Base-by-base conservation (phyloP, 768 basidiomycete genomes). In the Leccinum rimulosum region DNA sequence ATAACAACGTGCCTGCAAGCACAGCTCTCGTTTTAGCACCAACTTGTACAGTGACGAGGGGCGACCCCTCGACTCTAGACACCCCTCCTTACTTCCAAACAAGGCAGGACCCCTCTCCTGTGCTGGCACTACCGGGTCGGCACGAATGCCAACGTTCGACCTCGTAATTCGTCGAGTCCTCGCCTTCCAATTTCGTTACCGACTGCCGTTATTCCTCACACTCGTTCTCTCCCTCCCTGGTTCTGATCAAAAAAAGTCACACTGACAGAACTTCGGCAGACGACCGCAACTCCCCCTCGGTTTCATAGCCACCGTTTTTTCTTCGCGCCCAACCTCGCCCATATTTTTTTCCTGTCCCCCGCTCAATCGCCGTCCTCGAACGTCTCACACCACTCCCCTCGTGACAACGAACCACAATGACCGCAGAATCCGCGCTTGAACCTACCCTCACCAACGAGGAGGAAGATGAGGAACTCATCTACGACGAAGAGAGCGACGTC, bases 401-500 rank as follows among this genome's bases (percentile, higher is more conserved):
- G 1, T 4, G 52, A 60, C 60, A 52, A 45, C 47, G 14, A 61
- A 19, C 10, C 3, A 61, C 19, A 40, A 72, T 72, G 71, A 52
- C 67, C 30, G 52, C 66, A 49, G 58, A 71, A 55, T 63, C 69
- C 27, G 17, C 59, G 1, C 22, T 48, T 10, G 61, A 74, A 33
- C 60, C 65, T 5, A 50, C 56, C 10, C 10, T 51, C 40, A 0
- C 6, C 0, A 14, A 3, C 1, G 48, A 60, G 22, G 62, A 66
- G 36, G 49, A 40, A 28, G n/a, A 35, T 8, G 59, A 64, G 14
- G 62, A 59, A 30, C 3, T 6, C 22, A 53, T 63, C 6, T 66
- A 65, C 2, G 70, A 54, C 12, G 73, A 74, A n/a, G 69, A 73
- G 30, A 70, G 63, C 30, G 71, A 72, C 22, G n/a, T 17, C 2